phyloP scores from a whole-genome alignment of 495 filamentous ascomycete genomes.

The Podospora didyma region DNA sequence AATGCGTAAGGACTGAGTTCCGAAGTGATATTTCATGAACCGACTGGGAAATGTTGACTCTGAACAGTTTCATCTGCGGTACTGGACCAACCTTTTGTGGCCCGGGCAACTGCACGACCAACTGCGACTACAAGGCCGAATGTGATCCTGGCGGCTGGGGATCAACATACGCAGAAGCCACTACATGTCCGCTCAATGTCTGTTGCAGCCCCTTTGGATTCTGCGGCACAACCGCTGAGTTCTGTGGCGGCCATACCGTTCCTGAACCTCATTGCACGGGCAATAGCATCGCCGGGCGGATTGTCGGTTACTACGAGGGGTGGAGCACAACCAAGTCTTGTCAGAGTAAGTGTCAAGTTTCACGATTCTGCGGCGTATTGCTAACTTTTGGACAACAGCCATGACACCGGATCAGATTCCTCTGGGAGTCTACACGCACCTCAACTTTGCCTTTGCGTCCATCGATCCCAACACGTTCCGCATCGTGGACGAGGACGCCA shows the following conservation, averaged over 20 bases:
- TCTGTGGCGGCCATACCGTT: conserved; percentile 10
- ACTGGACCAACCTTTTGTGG: background rate
- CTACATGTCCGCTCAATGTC: conserved; percentile 19
- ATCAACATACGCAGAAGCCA: too few species aligned
- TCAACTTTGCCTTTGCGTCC: conserved; percentile 27
- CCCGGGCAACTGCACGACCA: background rate
- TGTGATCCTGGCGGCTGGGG: too few species aligned
- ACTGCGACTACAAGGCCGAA: too few species aligned
- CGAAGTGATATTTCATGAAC: too few species aligned
- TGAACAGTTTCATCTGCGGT: too few species aligned
- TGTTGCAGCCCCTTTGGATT: conserved; percentile 20
- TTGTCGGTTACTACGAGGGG: conserved; percentile 16
- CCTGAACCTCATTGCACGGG: conserved; percentile 12
- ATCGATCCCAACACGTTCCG: conserved; percentile 13
- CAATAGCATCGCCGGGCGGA: background rate
- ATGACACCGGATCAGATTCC: conserved; percentile 7
- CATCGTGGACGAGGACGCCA: conserved; percentile 9
- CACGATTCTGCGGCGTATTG: too few species aligned
- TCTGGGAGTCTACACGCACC: conserved; percentile 13
- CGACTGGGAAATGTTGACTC: too few species aligned
- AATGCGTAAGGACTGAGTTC: too few species aligned
- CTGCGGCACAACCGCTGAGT: conserved; percentile 18
- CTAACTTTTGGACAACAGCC: too few species aligned
- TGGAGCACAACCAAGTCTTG: conserved; percentile 3
- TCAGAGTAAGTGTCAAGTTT: too few species aligned